Conservation (phyloP, 805 yeast genomes). For the Kockiozyma suomiensis region DNA sequence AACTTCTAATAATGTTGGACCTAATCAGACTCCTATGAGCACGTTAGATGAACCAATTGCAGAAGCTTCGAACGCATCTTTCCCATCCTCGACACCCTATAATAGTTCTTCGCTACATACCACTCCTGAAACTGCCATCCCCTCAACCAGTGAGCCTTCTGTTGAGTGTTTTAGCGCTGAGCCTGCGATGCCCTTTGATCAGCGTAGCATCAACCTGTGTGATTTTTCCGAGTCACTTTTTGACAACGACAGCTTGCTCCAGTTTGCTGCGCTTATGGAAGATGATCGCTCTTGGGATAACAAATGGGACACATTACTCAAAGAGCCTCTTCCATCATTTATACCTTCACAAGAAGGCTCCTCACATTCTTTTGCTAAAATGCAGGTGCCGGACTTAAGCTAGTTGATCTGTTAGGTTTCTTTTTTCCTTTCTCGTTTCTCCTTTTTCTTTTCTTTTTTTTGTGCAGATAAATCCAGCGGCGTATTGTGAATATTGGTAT, state of each 20-base stretch:
- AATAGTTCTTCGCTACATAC: not conserved
- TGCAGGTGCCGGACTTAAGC: too few relatives aligned
- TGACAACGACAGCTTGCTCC: not conserved
- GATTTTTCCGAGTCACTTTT: not conserved
- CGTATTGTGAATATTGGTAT: not conserved
- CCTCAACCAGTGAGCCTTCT: not conserved
- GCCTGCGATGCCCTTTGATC: not conserved
- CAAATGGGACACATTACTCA: constrained; percentile 17
- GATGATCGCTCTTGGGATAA: constrained; percentile 21
- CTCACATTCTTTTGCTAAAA: too few relatives aligned
- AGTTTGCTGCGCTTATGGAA: constrained; percentile 20
- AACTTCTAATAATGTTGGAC: not conserved
- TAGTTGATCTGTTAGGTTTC: too few relatives aligned
- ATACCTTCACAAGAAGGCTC: too few relatives aligned
- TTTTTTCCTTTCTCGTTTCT: too few relatives aligned
- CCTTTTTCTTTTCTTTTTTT: too few relatives aligned
- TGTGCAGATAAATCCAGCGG: not conserved
- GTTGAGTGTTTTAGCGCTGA: not conserved
- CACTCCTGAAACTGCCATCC: not conserved
- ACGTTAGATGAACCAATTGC: not conserved
- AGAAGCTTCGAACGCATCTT: not conserved
- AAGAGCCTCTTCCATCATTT: too few relatives aligned
- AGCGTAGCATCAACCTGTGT: not conserved
- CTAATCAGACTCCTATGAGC: too few relatives aligned
- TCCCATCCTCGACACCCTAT: not conserved